phyloP scores from a whole-genome alignment of 2,329 filamentous ascomycete species.

The Penicillium sp. region DNA sequence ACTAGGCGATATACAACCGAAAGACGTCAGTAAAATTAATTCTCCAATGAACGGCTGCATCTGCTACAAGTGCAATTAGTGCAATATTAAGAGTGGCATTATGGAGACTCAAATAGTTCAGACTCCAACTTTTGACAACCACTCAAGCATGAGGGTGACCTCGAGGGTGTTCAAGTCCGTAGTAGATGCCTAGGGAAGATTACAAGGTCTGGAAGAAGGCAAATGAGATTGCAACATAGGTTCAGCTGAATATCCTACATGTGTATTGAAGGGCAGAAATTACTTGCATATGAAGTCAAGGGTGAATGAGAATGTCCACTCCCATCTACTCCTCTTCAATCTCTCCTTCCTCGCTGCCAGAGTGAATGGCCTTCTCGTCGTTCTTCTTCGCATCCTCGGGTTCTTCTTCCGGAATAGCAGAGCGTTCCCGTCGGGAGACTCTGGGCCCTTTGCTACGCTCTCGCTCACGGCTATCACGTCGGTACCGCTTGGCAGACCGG shows the following conservation, averaged over 20 bases:
- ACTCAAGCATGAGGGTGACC: neutral
- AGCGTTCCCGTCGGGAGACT: slow-evolving; percentile 54
- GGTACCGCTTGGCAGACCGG: slow-evolving; percentile 61
- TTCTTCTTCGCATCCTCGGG: slow-evolving; percentile 34
- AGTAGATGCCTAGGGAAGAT: neutral
- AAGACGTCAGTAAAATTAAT: neutral
- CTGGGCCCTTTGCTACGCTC: slow-evolving; percentile 43
- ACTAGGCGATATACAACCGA: neutral
- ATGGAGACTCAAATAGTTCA: too few species aligned
- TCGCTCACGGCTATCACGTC: slow-evolving; percentile 43
- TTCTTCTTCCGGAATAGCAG: slow-evolving; percentile 37
- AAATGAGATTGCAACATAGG: slow-evolving; percentile 1
- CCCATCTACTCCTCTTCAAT: slow-evolving; percentile 62
- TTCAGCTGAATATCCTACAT: slow-evolving; percentile 8
- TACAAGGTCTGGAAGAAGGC: neutral
- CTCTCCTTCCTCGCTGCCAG: slow-evolving; percentile 95
- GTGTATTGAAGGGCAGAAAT: neutral
- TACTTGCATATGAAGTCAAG: slow-evolving; percentile 4
- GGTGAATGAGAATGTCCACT: neutral
- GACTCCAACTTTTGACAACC: neutral
- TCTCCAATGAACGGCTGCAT: neutral
- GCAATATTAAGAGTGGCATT: neutral
- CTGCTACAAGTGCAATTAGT: neutral
- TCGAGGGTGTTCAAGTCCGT: neutral
- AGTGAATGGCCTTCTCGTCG: slow-evolving; percentile 61